Percentiles rank a stretch among this genome's conserved stretches.
phyloP scores from a whole-genome alignment of 2,329 filamentous ascomycete genomes.

The Penicillium hordei region DNA sequence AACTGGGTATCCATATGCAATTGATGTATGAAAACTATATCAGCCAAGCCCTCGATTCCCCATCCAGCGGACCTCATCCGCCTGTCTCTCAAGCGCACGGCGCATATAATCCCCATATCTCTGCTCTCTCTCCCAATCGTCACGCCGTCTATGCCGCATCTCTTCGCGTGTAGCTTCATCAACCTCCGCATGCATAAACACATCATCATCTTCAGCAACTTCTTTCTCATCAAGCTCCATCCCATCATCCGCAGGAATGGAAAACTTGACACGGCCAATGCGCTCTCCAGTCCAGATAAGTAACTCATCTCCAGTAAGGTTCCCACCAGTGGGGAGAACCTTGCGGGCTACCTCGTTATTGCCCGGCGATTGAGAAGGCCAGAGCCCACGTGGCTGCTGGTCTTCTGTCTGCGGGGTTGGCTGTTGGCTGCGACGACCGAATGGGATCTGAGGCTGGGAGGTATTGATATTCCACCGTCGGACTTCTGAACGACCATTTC shows the following conservation, averaged over 20 bases:
- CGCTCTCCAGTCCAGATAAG: conserved; percentile 87
- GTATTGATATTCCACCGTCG: conserved; percentile 60
- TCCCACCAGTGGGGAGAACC: conserved; percentile 62
- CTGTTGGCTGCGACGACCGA: conserved; percentile 14
- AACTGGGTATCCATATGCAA: not conserved
- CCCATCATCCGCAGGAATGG: conserved; percentile 41
- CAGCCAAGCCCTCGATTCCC: conserved; percentile 45
- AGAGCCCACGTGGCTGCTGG: conserved; percentile 56
- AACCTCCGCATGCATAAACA: conserved; percentile 30
- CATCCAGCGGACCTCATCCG: conserved; percentile 75
- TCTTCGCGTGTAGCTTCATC: conserved; percentile 31
- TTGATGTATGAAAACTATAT: not conserved
- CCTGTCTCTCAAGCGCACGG: conserved; percentile 71
- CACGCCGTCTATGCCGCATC: conserved; percentile 32
- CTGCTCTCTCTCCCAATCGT: conserved; percentile 36
- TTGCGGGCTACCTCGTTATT: conserved; percentile 74
- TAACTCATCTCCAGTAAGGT: conserved; percentile 62
- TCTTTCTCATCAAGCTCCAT: conserved; percentile 36
- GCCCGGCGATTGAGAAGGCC: conserved; percentile 46
- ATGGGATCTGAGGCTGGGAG: conserved; percentile 23
- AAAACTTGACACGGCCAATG: conserved; percentile 70
- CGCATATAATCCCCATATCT: conserved; percentile 74
- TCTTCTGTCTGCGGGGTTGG: conserved; percentile 19
- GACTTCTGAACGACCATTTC: conserved; percentile 65
- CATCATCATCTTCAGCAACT: conserved; percentile 40